These are phyloP conservation scores for Nemania serpens DNA, from an alignment of 2,329 filamentous ascomycete genomes.

Conservation along the genomic window DNA sequence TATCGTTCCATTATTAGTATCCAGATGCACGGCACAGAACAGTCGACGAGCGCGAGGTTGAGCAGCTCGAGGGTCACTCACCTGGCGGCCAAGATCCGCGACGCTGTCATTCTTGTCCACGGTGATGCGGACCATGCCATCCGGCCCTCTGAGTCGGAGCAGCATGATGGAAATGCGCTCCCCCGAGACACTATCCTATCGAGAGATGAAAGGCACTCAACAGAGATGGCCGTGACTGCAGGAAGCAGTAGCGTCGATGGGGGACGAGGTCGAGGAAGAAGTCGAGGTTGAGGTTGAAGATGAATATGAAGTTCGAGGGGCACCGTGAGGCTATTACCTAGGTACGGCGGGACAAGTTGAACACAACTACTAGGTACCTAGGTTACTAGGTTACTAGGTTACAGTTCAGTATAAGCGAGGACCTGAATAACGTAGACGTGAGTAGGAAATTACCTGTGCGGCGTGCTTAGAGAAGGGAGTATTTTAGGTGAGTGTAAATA, in stretches of 20 bases:
- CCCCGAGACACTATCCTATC: not conserved
- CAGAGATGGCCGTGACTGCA: not conserved
- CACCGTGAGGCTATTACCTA: too few relatives aligned
- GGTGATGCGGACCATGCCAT: slow-evolving; percentile 87
- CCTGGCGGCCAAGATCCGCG: slow-evolving; percentile 59
- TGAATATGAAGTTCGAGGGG: too few relatives aligned
- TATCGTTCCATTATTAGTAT: slow-evolving; percentile 1
- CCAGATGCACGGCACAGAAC: not conserved
- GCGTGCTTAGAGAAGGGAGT: too few relatives aligned
- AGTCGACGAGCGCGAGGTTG: not conserved
- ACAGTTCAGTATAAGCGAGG: too few relatives aligned
- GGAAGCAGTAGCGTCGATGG: not conserved
- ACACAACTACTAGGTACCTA: too few relatives aligned
- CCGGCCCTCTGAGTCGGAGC: slow-evolving; percentile 84
- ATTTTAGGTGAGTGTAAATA: too few relatives aligned
- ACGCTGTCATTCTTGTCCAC: slow-evolving; percentile 78
- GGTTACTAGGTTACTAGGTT: too few relatives aligned
- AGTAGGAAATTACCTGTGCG: too few relatives aligned
- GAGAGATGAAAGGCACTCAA: not conserved
- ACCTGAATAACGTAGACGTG: not conserved
- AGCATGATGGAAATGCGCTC: slow-evolving; percentile 63
- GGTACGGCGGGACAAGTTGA: too few relatives aligned
- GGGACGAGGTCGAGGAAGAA: too few relatives aligned
- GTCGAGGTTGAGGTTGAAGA: too few relatives aligned
- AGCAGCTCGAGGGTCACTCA: slow-evolving; percentile 37